Percentiles rank a stretch among this genome's conserved stretches.
phyloP scores from a whole-genome alignment of 305 asterid species.

The Solanum aculeatissimum region DNA sequence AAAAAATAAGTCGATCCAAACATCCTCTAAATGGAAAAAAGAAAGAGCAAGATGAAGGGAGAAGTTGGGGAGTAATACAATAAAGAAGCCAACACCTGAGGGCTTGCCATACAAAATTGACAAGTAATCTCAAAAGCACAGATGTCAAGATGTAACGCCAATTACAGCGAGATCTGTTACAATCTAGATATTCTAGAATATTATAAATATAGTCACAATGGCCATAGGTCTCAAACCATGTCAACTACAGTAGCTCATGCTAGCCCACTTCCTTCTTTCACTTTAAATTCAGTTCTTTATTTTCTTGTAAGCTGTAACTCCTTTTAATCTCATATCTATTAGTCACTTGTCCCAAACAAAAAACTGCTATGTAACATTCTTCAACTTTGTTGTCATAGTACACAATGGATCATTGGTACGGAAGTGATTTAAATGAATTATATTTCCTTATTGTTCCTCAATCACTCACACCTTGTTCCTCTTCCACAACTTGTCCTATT shows the following conservation, averaged over 20 bases:
- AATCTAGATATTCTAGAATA: not conserved
- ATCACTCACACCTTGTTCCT: not conserved
- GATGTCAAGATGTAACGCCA: not conserved
- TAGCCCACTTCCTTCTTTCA: not conserved
- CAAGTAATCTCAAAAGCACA: not conserved
- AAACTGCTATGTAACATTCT: not conserved
- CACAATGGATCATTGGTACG: not conserved
- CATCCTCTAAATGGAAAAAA: not conserved
- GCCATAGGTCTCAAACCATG: not conserved
- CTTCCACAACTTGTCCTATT: not conserved
- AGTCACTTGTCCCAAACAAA: not conserved
- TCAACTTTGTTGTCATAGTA: not conserved
- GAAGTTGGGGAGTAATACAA: not conserved
- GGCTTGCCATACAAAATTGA: not conserved
- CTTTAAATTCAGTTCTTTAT: not conserved
- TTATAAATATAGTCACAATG: not conserved
- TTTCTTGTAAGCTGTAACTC: not conserved
- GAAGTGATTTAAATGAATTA: not conserved
- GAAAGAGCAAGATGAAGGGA: not conserved
- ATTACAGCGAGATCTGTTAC: not conserved
- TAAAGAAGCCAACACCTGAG: not conserved
- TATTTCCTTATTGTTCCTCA: not conserved
- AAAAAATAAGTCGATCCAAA: too few species aligned
- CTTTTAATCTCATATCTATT: not conserved
- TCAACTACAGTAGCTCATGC: not conserved